A percentile compares a stretch with the other conserved stretches of the same genome.
Evolutionary conservation across 2,329 filamentous ascomycete species (phyloP).

Genomic region (Verticillium klebahnii): DNA sequence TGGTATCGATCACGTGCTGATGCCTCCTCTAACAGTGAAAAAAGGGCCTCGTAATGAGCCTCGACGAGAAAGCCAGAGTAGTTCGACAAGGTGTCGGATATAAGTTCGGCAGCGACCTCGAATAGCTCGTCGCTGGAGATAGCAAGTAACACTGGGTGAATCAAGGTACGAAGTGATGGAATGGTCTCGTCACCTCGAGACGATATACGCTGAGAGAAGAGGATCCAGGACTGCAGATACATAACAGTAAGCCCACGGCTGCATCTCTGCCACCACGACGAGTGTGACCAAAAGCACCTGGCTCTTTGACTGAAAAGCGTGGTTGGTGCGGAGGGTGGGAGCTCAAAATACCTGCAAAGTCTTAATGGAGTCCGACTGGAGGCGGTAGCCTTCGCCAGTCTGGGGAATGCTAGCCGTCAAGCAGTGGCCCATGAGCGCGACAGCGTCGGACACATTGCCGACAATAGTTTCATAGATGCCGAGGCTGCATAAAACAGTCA

Average conservation of each 20-base stretch:
- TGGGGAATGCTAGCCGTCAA: slow-evolving; percentile 21
- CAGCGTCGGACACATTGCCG: slow-evolving; percentile 34
- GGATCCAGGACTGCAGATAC: slow-evolving; percentile 60
- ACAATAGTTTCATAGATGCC: slow-evolving; percentile 34
- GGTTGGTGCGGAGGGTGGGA: background rate
- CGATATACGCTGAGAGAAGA: slow-evolving; percentile 64
- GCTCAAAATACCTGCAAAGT: slow-evolving; percentile 51
- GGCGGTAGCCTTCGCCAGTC: slow-evolving; percentile 19
- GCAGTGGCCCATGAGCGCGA: slow-evolving; percentile 32
- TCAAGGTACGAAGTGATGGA: slow-evolving; percentile 53
- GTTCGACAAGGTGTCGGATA: slow-evolving; percentile 61
- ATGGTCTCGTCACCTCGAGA: slow-evolving; percentile 53
- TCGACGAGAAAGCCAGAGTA: slow-evolving; percentile 59
- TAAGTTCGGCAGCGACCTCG: slow-evolving; percentile 56
- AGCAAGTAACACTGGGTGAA: slow-evolving; percentile 55
- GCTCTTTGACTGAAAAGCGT: background rate
- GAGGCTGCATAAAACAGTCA: slow-evolving; percentile 20
- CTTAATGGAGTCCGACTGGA: slow-evolving; percentile 51
- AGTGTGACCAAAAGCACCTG: background rate
- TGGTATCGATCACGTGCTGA: slow-evolving; percentile 56
- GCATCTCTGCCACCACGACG: background rate
- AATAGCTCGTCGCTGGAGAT: slow-evolving; percentile 56
- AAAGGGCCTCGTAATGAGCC: slow-evolving; percentile 53
- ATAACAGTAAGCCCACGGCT: background rate
- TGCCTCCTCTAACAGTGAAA: slow-evolving; percentile 53